Evolutionary conservation across 345 rosid genomes (phyloP).

Genomic region (Zanthoxylum bungeanum): DNA sequence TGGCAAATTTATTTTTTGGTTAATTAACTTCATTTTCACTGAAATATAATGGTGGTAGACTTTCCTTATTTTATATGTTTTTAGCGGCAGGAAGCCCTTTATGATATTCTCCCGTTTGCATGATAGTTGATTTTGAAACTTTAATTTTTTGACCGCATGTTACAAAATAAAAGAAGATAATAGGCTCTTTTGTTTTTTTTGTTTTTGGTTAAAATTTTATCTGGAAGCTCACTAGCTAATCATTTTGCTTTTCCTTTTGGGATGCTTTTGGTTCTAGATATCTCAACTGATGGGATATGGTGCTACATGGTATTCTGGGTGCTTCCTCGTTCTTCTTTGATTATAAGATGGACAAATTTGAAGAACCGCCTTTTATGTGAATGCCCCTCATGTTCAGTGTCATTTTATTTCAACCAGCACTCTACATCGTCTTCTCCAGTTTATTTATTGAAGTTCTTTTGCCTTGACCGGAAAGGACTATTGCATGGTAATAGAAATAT

Average conservation of each 20-base stretch:
- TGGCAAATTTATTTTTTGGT: neutral
- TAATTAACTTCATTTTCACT: neutral
- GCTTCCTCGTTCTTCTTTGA: slow-evolving; percentile 44
- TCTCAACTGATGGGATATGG: slow-evolving; percentile 88
- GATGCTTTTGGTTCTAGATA: slow-evolving; percentile 42
- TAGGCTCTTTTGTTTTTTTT: neutral
- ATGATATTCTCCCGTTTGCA: neutral
- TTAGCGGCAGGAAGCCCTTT: neutral
- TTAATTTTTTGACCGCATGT: neutral
- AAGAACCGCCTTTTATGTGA: slow-evolving; percentile 60
- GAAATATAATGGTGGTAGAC: too few species aligned
- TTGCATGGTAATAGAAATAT: slow-evolving; percentile 54
- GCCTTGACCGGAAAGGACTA: slow-evolving; percentile 59
- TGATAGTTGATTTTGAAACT: neutral
- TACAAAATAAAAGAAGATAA: neutral
- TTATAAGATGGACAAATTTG: slow-evolving; percentile 70
- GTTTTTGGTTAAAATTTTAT: too few species aligned
- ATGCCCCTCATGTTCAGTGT: slow-evolving; percentile 56
- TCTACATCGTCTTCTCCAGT: slow-evolving; percentile 43
- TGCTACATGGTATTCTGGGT: slow-evolving; percentile 83
- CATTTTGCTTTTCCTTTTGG: neutral
- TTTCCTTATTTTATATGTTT: neutral
- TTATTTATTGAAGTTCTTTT: slow-evolving; percentile 70
- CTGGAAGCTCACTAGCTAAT: neutral
- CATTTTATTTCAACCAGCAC: slow-evolving; percentile 39